phyloP scores from a whole-genome alignment of 768 basidiomycete genomes.

The Kwoniella sp. region DNA sequence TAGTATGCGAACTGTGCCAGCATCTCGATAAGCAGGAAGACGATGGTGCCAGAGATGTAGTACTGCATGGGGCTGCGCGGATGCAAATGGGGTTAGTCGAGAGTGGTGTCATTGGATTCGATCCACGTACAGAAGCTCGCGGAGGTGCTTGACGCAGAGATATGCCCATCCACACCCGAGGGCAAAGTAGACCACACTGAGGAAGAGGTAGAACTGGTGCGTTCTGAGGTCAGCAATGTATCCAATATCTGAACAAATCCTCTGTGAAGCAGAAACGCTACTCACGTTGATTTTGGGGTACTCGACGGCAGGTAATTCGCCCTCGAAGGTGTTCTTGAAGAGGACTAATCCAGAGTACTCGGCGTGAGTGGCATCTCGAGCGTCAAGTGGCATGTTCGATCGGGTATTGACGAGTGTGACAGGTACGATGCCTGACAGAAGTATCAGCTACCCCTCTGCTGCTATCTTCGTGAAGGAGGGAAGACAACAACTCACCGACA shows the following conservation, averaged over 20 bases:
- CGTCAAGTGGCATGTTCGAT: slow-evolving; percentile 38
- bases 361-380: slow-evolving; percentile 63
- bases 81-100: slow-evolving; percentile 22
- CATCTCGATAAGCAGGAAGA: slow-evolving; percentile 88
- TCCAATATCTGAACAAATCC: too few relatives aligned
- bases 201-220: slow-evolving; percentile 77
- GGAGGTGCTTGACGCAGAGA: slow-evolving; percentile 72
- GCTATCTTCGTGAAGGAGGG: background rate
- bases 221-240: too few relatives aligned
- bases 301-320: slow-evolving; percentile 83
- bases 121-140: slow-evolving; percentile 78
- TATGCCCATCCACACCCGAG: slow-evolving; percentile 74
- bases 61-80: slow-evolving; percentile 57
- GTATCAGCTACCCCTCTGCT: slow-evolving; percentile 1
- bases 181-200: slow-evolving; percentile 72
- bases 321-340: slow-evolving; percentile 83
- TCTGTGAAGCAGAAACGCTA: background rate
- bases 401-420: slow-evolving; percentile 64
- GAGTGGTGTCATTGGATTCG: background rate
- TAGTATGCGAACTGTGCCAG: slow-evolving; percentile 89
- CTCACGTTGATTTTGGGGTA: slow-evolving; percentile 94
- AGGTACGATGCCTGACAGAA: slow-evolving; percentile 68
- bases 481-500: slow-evolving; percentile 63
- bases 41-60: slow-evolving; percentile 84
- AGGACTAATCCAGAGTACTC: slow-evolving; percentile 71